Evolutionary conservation across 2,329 filamentous ascomycete genomes (phyloP), one percentile per base, ranked within the genome.

Genomic region (Didymellaceae sp.): DNA sequence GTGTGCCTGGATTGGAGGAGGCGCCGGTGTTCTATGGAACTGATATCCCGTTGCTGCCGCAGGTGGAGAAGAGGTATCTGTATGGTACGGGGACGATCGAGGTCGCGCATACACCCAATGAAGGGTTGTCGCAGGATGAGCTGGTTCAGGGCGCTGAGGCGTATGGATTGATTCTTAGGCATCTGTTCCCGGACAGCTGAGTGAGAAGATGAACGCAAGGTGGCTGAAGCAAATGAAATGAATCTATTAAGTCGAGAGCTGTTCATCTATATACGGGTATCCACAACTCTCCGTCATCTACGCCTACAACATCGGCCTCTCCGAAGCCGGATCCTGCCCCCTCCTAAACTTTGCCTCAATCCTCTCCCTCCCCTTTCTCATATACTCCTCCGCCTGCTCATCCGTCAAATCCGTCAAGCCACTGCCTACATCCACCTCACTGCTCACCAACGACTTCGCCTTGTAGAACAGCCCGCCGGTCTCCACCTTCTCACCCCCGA

Each of bases 371-470:
- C 59, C 65, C 47, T 61, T 59, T 22, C 7, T 34, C 71, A 75
- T 75, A 33, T 60, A 57, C 40, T 25, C 56, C 17, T 45, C 43
- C 1, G 67, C 70, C 50, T 73, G 47, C 22, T 66, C 68, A 37
- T 74, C 72, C 4, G 14, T 64, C 46, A 74, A 59, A 6, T 57
- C 43, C 13, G 56, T 68, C 55, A 74, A 49, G 4, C 50, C 55
- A 6, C 18, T 49, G 16, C 13, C 10, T 1, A 74, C 57, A 60
- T 71, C 65, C 21, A 71, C 49, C 20, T 50, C 48, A 20, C 45
- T 59, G 48, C 55, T 63, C 41, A 51, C 54, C 45, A 71, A 43
- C 7, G 41, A 68, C 63, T 73, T 74, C 20, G 68, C 73, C 22
- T 45, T 39, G 2, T 74, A 45, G 13, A 64, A 58, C 17, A 55